Percentiles rank a stretch among this genome's conserved stretches.
Evolutionary conservation across 192 early-diverging fungal genomes (phyloP).

Genomic region (Dissophora ornata): DNA sequence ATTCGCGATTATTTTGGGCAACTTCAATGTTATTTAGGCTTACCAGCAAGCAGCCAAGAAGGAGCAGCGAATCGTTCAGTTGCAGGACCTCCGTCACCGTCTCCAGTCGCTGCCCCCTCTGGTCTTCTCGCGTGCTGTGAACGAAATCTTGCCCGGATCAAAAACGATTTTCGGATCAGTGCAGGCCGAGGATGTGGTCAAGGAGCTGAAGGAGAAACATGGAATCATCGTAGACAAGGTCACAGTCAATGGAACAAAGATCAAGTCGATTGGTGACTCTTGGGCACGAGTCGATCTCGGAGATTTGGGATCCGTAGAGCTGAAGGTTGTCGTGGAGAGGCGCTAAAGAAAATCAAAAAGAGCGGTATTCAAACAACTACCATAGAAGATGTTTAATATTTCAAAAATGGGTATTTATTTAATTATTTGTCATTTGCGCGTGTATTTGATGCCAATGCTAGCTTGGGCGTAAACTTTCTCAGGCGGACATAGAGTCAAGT

Average conservation of each 20-base stretch:
- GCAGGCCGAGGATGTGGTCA: constrained; percentile 52
- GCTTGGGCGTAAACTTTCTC: too few relatives aligned
- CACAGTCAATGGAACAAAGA: constrained; percentile 44
- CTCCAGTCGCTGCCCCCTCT: constrained; percentile 34
- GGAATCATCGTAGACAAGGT: constrained; percentile 44
- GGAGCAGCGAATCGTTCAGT: constrained; percentile 45
- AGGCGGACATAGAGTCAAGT: too few relatives aligned
- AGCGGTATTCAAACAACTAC: too few relatives aligned
- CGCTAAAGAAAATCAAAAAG: too few relatives aligned
- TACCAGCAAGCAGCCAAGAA: constrained; percentile 44
- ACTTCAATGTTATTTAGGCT: too few relatives aligned
- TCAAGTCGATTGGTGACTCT: constrained; percentile 49
- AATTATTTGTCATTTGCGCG: too few relatives aligned
- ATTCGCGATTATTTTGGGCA: too few relatives aligned
- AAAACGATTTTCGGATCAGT: constrained; percentile 54
- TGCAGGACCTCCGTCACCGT: constrained; percentile 44
- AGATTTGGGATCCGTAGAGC: constrained; percentile 36
- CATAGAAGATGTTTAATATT: too few relatives aligned
- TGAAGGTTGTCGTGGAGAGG: constrained; percentile 53
- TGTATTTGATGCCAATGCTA: too few relatives aligned
- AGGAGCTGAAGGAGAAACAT: constrained; percentile 50
- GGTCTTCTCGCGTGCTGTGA: constrained; percentile 47
- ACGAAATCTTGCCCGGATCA: constrained; percentile 50
- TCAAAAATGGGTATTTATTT: too few relatives aligned
- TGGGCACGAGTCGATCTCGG: constrained; percentile 52